Base-by-base conservation (phyloP, 2,329 filamentous ascomycete species). In the Pyrenochaeta sp. region DNA sequence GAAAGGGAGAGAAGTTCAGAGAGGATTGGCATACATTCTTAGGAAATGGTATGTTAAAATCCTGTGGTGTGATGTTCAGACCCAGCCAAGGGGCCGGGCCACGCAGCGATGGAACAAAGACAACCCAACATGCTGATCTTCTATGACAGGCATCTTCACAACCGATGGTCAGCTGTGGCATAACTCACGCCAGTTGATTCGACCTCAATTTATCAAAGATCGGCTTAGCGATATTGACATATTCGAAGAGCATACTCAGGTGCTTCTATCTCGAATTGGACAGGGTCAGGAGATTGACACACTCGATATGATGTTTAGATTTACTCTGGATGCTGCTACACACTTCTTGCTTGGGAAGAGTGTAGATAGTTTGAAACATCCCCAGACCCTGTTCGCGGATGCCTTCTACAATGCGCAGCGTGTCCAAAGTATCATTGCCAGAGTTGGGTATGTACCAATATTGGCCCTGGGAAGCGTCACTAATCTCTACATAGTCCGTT, bases 141-240 rank as follows among this genome's bases (percentile, higher is more conserved):
- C n/a, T 14, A 11, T 30, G 14, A 11, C 20, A 71, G 79, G 82
- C 49, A 85, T 86, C 60, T 83, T 83, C 75, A 88, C 87, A 7
- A 96, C 91, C 0, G 93, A 97, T 70, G 89, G 90, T 11, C 80
- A 87, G 21, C 77, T 83, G 46, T 97, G 93, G 93, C 90, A 94
- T 63, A 83, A 84, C 50, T 92, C 88, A 46, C 84, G 93, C n/a
- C 87, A 91, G 60, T 81, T 97, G 54, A 87, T 97, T 58, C 84
- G 92, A 2, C 92, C 93, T 0, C 91, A 96, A 68, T 97, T 97
- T 75, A 87, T 92, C 68, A 90, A 89, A 65, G 90, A 96, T 68
- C 89, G 92, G 17, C 85, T 97, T 31, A 90, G 88, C 59, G 91
- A 97, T 73, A 78, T 97, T 55, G 83, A 91, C 45, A 87, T 89